Base-by-base conservation (phyloP, 2,329 filamentous ascomycete genomes). In the Cordyceps tenuipes region DNA sequence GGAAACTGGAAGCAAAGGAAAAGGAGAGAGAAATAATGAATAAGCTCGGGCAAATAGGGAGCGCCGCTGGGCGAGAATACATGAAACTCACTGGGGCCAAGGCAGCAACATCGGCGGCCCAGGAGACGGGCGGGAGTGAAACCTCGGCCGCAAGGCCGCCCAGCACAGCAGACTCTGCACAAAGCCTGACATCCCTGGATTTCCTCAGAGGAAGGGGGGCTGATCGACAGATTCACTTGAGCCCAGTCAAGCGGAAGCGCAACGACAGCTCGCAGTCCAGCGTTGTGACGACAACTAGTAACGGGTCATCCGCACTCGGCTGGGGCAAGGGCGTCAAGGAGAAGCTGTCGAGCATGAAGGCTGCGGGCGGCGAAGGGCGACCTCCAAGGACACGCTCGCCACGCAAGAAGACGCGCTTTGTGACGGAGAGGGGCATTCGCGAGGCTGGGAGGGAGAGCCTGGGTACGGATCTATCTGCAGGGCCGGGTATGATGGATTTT, bases 381-480 rank as follows among this genome's bases (percentile, higher is more conserved):
- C 68, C 68, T 62, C 68, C 66, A 56, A 67, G 69, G 51, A 66
- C 66, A 31, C 66, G 68, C 36, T 68, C 69, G 68, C 83, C 82
- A 0, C 78, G 82, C 65, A 87, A 90, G 74, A 90, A 90, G 78
- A 91, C 88, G 56, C 79, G 88, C n/a, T 91, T 92, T 68, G 81
- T 91, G 46, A 90, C 89, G 29, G 84, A 85, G 47, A 89, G 87
- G 70, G 89, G 89, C 0, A 91, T 92, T 63, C 82, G 85, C 59
- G 88, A 90, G 72, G 88, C 89, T 4, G 89, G 89, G 1, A 78
- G 88, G 62, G 89, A 91, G 68, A 91, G 88, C 68, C 69, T 91
- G 2, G 85, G 86, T 10, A 76, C 72, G n/a, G 81, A 82, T 56
- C 71, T 76, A 61, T 58, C 63, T 43, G 68, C 68, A 53, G 65